phyloP scores from a whole-genome alignment of 306 rosid species.

The Cyclanthera cordifolia region DNA sequence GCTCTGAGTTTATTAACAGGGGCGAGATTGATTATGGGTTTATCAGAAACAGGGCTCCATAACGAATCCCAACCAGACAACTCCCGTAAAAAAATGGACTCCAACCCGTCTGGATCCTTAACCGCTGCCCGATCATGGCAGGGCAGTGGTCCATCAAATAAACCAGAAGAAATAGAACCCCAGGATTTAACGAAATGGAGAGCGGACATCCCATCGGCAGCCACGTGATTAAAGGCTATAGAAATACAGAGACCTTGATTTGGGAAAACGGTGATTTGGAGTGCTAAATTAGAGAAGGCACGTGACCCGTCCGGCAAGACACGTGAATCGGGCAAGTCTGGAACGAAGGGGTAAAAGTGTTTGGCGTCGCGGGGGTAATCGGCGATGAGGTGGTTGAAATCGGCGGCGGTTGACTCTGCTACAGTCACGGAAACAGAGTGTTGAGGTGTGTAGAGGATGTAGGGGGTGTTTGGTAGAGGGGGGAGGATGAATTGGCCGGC shows the following conservation, averaged over 20 bases:
- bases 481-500: conserved; percentile 17
- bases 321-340: conserved; percentile 6
- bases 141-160: neutral
- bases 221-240: conserved; percentile 20
- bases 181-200: conserved; percentile 29
- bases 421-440: conserved; percentile 12
- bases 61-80: neutral
- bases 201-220: conserved; percentile 19
- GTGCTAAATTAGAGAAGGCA: conserved; percentile 13
- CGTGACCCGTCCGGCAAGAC: neutral
- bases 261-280: conserved; percentile 26
- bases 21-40: neutral
- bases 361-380: conserved; percentile 9
- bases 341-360: conserved; percentile 17
- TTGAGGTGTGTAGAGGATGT: conserved; percentile 12
- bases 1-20: conserved; percentile 11
- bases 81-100: neutral
- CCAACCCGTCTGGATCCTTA: conserved; percentile 2
- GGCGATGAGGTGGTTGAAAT: conserved; percentile 10
- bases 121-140: conserved; percentile 1
- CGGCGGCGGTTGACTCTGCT: conserved; percentile 11
- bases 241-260: conserved; percentile 14
- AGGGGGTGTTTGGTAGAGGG: conserved; percentile 21
- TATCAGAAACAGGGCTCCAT: neutral
- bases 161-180: conserved; percentile 9